These are phyloP conservation scores for Globisporangium viniferum DNA, from an alignment of 352 stramenopile genomes.

Conservation along the genomic window DNA sequence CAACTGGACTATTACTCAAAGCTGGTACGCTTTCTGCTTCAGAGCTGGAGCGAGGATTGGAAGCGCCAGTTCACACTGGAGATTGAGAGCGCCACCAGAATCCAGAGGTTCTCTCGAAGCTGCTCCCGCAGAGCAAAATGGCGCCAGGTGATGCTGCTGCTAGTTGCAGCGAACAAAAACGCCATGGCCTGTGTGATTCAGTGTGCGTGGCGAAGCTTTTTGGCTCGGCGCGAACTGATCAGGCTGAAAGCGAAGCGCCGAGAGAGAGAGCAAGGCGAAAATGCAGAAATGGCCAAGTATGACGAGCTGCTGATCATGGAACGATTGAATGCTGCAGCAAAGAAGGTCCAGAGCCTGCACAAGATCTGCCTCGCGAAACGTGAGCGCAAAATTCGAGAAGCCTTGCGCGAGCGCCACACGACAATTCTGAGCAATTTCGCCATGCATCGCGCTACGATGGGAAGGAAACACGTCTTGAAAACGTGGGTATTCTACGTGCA, in stretches of 20 bases:
- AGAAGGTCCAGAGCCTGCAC: constrained; percentile 53
- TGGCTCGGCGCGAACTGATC: constrained; percentile 22
- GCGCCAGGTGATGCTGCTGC: constrained; percentile 9
- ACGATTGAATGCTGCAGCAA: constrained; percentile 33
- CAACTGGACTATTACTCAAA: constrained; percentile 38
- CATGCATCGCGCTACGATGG: constrained; percentile 25
- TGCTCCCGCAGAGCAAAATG: constrained; percentile 21
- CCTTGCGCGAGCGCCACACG: constrained; percentile 35
- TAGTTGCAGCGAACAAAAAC: constrained; percentile 33
- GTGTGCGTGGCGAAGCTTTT: constrained; percentile 36
- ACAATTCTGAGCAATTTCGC: constrained; percentile 38
- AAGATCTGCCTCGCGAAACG: constrained; percentile 34
- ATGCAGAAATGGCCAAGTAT: constrained; percentile 34
- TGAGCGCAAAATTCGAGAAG: constrained; percentile 28
- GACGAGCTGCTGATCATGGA: constrained; percentile 42
- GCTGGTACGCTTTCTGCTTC: constrained; percentile 48
- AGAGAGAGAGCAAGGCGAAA: constrained; percentile 32
- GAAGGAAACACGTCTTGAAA: constrained; percentile 25
- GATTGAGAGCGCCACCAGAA: constrained; percentile 24
- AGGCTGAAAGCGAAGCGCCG: constrained; percentile 25
- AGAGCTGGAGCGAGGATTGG: constrained; percentile 38
- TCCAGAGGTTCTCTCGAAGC: constrained; percentile 30
- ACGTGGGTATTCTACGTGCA: constrained; percentile 39
- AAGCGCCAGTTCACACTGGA: constrained; percentile 38
- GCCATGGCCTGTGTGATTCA: constrained; percentile 39